Percentiles rank a stretch among this genome's conserved stretches.
These are phyloP conservation scores for Volvox africanus DNA, from an alignment of 139 green algal genomes.

Conservation along the genomic window DNA sequence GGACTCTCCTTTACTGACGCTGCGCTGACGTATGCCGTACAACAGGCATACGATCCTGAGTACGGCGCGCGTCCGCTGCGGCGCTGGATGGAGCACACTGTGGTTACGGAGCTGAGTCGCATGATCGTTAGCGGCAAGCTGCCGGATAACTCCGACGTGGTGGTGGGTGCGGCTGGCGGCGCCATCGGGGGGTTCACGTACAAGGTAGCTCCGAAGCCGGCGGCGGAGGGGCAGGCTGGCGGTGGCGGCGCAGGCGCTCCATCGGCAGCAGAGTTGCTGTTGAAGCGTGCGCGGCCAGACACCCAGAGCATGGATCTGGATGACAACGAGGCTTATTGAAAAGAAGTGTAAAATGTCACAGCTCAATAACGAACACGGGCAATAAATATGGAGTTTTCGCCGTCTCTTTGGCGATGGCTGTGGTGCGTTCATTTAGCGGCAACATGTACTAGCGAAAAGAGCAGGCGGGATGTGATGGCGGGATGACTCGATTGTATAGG, in stretches of 20 bases:
- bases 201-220: neutral
- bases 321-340: neutral
- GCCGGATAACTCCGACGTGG: slow-evolving; percentile 48
- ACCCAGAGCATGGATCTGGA: slow-evolving; percentile 33
- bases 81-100: slow-evolving; percentile 75
- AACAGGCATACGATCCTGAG: slow-evolving; percentile 62
- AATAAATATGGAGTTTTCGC: too few relatives aligned
- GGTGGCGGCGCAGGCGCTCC: neutral
- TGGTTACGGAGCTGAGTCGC: slow-evolving; percentile 73
- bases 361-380: too few relatives aligned
- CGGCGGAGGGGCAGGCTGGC: neutral
- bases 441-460: too few relatives aligned
- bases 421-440: too few relatives aligned
- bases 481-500: too few relatives aligned
- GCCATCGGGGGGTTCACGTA: neutral
- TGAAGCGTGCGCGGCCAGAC: slow-evolving; percentile 30
- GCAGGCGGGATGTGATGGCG: too few relatives aligned
- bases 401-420: too few relatives aligned
- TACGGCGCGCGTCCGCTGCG: slow-evolving; percentile 77
- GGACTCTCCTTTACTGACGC: slow-evolving; percentile 49
- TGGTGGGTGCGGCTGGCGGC: neutral
- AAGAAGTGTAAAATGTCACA: too few relatives aligned
- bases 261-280: slow-evolving; percentile 18
- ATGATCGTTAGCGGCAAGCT: slow-evolving; percentile 75
- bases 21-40: slow-evolving; percentile 70